A percentile compares a stretch with the other conserved stretches of the same genome.
Conservation (phyloP, 257 asterid species). For the Lycium barbarum region DNA sequence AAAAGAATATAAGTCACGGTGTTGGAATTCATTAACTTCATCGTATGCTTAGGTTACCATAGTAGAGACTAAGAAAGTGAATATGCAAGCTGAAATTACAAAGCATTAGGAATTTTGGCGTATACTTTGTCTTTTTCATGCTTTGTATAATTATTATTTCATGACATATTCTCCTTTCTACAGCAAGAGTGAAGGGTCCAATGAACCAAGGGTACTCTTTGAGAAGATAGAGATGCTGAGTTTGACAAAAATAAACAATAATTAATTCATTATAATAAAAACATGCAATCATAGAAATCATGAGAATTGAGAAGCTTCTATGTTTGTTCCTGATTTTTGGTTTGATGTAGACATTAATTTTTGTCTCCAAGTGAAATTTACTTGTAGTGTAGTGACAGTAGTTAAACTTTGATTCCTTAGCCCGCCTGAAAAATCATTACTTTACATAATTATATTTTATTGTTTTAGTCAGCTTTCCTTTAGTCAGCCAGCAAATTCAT, state of each 20-base stretch:
- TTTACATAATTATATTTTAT: no score
- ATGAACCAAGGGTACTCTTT: not conserved
- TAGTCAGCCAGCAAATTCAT: not conserved
- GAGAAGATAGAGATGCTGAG: not conserved
- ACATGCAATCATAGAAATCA: not conserved
- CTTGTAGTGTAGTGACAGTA: not conserved
- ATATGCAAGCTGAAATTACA: slow-evolving; percentile 28
- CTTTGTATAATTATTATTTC: slow-evolving; percentile 21
- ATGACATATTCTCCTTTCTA: not conserved
- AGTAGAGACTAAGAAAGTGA: not conserved
- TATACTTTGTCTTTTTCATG: slow-evolving; percentile 2
- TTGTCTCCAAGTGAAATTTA: not conserved
- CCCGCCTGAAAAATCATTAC: no score
- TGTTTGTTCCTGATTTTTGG: not conserved
- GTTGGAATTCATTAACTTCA: not conserved
- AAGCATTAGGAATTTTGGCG: slow-evolving; percentile 9
- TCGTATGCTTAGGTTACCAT: not conserved
- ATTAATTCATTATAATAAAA: not conserved
- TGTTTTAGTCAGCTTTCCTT: not conserved
- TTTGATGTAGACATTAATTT: not conserved
- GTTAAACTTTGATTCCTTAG: not conserved
- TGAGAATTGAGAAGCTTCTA: not conserved
- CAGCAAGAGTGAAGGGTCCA: not conserved
- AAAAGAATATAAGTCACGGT: not conserved
- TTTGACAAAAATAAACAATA: not conserved